Conservation (phyloP, 2,329 filamentous ascomycete species). For the Microcera coccophila region DNA sequence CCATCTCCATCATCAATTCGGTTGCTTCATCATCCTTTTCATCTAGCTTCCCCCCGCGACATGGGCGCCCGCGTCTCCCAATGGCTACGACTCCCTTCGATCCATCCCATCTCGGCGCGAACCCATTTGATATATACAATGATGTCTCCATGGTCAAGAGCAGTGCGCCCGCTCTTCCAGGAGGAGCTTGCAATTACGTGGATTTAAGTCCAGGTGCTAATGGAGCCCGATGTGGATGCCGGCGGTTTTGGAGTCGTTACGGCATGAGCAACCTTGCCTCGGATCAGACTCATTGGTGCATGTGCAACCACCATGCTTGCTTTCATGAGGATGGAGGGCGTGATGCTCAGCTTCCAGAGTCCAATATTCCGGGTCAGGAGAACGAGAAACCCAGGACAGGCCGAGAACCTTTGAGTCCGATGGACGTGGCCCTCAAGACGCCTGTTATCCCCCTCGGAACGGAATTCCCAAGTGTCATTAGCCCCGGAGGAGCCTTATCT, state of each 20-base stretch:
- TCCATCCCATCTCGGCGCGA: slow-evolving; percentile 38
- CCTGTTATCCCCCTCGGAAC: slow-evolving; percentile 34
- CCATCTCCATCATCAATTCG: slow-evolving; percentile 9
- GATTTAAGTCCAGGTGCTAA: slow-evolving; percentile 50
- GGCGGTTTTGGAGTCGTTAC: slow-evolving; percentile 55
- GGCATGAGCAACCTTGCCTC: slow-evolving; percentile 31
- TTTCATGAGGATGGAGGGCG: slow-evolving; percentile 50
- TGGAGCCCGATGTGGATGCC: slow-evolving; percentile 55
- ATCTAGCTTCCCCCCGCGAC: slow-evolving; percentile 19
- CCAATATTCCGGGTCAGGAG: slow-evolving; percentile 42
- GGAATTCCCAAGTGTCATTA: slow-evolving; percentile 40
- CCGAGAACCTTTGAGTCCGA: slow-evolving; percentile 51
- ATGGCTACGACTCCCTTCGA: slow-evolving; percentile 54
- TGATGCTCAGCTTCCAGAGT: slow-evolving; percentile 22
- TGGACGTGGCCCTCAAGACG: slow-evolving; percentile 44
- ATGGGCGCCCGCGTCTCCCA: slow-evolving; percentile 31
- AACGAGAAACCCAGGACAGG: slow-evolving; percentile 48
- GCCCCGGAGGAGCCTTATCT: slow-evolving; percentile 27
- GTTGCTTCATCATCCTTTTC: slow-evolving; percentile 4
- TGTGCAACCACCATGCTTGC: slow-evolving; percentile 61
- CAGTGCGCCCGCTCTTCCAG: slow-evolving; percentile 39
- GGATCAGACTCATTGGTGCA: slow-evolving; percentile 52
- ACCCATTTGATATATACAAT: slow-evolving; percentile 54
- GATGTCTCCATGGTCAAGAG: slow-evolving; percentile 37
- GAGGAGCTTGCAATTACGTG: slow-evolving; percentile 56